Percentiles rank a stretch among this genome's conserved stretches.
Conservation (phyloP, 345 rosid species). For the Turritis glabra region DNA sequence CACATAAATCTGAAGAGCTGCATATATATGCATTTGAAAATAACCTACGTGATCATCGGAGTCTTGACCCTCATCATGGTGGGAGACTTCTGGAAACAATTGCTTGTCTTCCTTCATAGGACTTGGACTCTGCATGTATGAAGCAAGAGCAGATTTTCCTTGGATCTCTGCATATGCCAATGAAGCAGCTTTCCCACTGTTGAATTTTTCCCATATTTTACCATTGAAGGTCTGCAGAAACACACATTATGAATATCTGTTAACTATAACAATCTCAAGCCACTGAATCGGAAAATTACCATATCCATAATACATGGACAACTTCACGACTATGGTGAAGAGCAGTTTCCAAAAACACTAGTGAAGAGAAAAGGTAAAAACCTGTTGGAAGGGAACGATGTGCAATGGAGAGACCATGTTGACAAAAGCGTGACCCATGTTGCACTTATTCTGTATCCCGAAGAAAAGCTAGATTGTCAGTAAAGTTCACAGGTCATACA, state of each 20-base stretch:
- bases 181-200: slow-evolving; percentile 91
- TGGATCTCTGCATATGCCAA: slow-evolving; percentile 93
- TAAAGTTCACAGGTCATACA: slow-evolving; percentile 18
- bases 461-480: slow-evolving; percentile 19
- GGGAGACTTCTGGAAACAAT: slow-evolving; percentile 74
- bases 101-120: slow-evolving; percentile 82
- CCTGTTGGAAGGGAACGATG: slow-evolving; percentile 90
- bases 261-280: background rate
- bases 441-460: slow-evolving; percentile 89
- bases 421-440: slow-evolving; percentile 95
- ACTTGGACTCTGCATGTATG: slow-evolving; percentile 88
- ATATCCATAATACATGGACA: background rate
- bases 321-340: background rate
- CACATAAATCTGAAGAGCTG: background rate
- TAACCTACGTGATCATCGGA: slow-evolving; percentile 58
- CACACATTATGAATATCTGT: background rate
- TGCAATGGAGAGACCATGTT: slow-evolving; percentile 88
- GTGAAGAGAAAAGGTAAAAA: slow-evolving; percentile 29
- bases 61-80: slow-evolving; percentile 66
- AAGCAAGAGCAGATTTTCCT: slow-evolving; percentile 87
- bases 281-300: background rate
- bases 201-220: slow-evolving; percentile 95
- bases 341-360: no score
- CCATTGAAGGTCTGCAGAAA: slow-evolving; percentile 77
- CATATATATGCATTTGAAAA: background rate